Evolutionary conservation across 129 eudicot genomes (phyloP).

Genomic region (Arctium lappa): DNA sequence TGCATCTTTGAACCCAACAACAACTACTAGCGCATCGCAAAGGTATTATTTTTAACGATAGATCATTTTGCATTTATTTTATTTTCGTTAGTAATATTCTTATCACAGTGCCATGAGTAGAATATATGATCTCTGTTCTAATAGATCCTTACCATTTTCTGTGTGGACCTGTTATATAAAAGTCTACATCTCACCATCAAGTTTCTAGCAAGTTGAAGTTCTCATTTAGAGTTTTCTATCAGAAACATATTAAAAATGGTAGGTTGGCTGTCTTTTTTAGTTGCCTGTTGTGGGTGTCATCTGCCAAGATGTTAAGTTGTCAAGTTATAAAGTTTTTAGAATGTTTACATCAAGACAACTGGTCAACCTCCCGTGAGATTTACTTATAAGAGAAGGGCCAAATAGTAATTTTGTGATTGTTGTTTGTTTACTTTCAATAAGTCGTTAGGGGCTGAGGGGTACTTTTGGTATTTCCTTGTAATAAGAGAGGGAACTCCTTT

Average conservation of each 20-base stretch:
- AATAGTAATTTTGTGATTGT: too few relatives aligned
- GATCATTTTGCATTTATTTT: neutral
- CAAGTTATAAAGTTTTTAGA: slow-evolving; percentile 12
- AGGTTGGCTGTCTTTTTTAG: slow-evolving; percentile 10
- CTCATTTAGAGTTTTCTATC: slow-evolving; percentile 6
- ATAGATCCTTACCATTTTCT: neutral
- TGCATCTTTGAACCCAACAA: neutral
- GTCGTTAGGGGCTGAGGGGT: too few relatives aligned
- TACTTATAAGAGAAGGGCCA: too few relatives aligned
- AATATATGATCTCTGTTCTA: neutral
- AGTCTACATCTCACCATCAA: slow-evolving; percentile 10
- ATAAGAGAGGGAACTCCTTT: too few relatives aligned
- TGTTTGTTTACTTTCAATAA: too few relatives aligned
- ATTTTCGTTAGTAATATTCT: neutral
- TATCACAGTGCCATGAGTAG: neutral
- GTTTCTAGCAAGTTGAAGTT: slow-evolving; percentile 22
- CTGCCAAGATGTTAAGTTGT: slow-evolving; percentile 17
- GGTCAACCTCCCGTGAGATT: too few relatives aligned
- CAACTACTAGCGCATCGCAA: neutral
- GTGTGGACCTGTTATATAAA: neutral
- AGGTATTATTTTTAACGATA: too few relatives aligned
- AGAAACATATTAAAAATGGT: neutral
- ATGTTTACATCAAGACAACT: slow-evolving; percentile 16
- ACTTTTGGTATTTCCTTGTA: too few relatives aligned
- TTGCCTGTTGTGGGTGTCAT: slow-evolving; percentile 28